phyloP scores from a whole-genome alignment of 1,284 basidiomycete genomes.

The Ustilago curta region DNA sequence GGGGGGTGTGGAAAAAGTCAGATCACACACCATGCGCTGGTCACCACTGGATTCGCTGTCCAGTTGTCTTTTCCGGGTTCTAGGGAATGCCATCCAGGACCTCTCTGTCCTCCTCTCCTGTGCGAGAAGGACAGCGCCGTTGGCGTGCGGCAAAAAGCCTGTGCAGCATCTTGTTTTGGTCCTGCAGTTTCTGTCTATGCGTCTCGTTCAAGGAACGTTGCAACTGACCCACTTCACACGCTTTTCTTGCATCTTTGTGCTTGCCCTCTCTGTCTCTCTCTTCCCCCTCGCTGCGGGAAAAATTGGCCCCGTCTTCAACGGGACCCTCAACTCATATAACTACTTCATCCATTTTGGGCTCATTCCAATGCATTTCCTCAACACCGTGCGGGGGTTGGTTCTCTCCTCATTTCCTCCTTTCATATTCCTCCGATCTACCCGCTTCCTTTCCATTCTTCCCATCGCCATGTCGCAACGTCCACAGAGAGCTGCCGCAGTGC shows the following conservation, averaged over 20 bases:
- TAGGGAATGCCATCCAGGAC: too few species aligned
- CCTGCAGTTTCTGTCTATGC: not conserved
- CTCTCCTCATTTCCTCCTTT: constrained; percentile 11
- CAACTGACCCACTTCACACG: constrained; percentile 12
- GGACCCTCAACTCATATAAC: constrained; percentile 9
- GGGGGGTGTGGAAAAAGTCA: not conserved
- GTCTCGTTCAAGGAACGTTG: too few species aligned
- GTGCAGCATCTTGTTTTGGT: not conserved
- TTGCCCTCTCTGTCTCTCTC: not conserved
- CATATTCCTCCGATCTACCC: not conserved
- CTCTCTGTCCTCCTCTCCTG: too few species aligned
- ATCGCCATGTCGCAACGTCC: constrained; percentile 33
- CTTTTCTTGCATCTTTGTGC: not conserved
- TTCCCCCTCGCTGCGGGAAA: too few species aligned
- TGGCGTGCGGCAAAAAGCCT: not conserved
- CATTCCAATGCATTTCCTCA: constrained; percentile 12
- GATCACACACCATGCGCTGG: not conserved
- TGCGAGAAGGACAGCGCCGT: too few species aligned
- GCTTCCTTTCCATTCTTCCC: not conserved
- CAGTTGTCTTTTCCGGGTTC: not conserved
- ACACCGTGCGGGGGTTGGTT: constrained; percentile 8
- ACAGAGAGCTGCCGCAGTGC: constrained; percentile 42
- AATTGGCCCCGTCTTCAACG: too few species aligned
- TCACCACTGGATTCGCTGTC: constrained; percentile 4
- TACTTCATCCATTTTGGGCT: constrained; percentile 4